Conservation (phyloP, 2,329 filamentous ascomycete genomes). For the Fonsecaea pedrosoi region DNA sequence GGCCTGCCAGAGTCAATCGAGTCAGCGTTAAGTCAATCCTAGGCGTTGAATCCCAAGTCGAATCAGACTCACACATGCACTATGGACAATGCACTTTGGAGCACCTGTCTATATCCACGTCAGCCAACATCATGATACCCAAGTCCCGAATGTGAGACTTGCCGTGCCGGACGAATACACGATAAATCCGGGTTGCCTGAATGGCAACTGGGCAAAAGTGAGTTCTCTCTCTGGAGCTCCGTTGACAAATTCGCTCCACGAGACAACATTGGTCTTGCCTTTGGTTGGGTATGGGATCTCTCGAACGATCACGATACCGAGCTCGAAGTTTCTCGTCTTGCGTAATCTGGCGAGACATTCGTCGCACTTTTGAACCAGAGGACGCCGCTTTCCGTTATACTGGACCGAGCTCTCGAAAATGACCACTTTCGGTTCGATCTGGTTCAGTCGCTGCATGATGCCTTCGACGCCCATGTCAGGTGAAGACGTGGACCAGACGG, state of each 20-base stretch:
- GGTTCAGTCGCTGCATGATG: slow-evolving; percentile 74
- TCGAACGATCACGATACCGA: not conserved
- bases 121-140: not conserved
- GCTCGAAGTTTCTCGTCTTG: slow-evolving; percentile 63
- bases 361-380: slow-evolving; percentile 72
- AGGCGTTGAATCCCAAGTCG: too few relatives aligned
- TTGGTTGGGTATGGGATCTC: not conserved
- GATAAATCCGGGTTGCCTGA: slow-evolving; percentile 76
- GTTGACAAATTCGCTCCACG: slow-evolving; percentile 45
- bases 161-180: slow-evolving; percentile 76
- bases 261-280: not conserved
- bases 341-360: slow-evolving; percentile 59
- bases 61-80: slow-evolving; percentile 44
- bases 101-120: slow-evolving; percentile 63
- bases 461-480: slow-evolving; percentile 84
- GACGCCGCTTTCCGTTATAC: slow-evolving; percentile 77
- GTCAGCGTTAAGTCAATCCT: not conserved
- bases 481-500: slow-evolving; percentile 74
- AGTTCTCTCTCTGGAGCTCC: slow-evolving; percentile 38
- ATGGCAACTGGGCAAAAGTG: slow-evolving; percentile 62
- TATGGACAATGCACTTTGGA: slow-evolving; percentile 87
- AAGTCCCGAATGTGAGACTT: not conserved
- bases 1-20: slow-evolving; percentile 15
- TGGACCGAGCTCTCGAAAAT: slow-evolving; percentile 80
- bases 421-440: slow-evolving; percentile 76